Base-by-base conservation (phyloP, 2,329 filamentous ascomycete species). In the Arthrobotrys pseudoclavata region DNA sequence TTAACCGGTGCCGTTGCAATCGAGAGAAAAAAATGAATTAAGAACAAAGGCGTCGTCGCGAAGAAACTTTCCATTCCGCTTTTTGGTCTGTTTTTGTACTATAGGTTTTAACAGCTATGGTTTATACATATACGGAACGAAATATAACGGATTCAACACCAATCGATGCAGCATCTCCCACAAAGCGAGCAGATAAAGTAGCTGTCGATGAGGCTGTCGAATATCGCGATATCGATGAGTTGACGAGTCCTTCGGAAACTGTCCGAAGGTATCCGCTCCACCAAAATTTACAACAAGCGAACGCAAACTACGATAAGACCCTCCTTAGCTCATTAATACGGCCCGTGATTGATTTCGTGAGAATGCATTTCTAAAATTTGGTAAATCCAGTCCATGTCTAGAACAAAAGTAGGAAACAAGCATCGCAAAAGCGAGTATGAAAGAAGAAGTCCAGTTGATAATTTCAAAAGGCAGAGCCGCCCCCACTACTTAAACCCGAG, bases 401-500 rank as follows among this genome's bases (percentile, higher is more conserved):
- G 12, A 57, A 57, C 13, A 20, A 12, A 37, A 57, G n/a, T 13
- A 57, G 7, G 10, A 40, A 40, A 15, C 29, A 26, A n/a, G 37
- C 4, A 55, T 20, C 15, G 50, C n/a, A 55, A 31, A 55, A 10
- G 7, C 31, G 31, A 34, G 31, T 34, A 4, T 37, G 10, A 37
- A 37, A 37, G 10, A 37, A 37, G 10, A 9, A 37, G 34, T 37
- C 34, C 10, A 37, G 34, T 37, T 13, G 34, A 37, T 12, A 12
- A 3, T 37, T 40, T 40, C 12, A 12, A 40, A 40, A 40, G 37
- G 12, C 2, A 40, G 10, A 40, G 12, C 37, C 37, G 15, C 12
- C 13, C 9, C 13, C 37, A 40, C 37, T 40, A 3, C 37, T 40
- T 79, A 79, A 3, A 79, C 81, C 76, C 87, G 89, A 53, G 84